A percentile compares a stretch with the other conserved stretches of the same genome.
These are phyloP conservation scores for Arachis stenosperma DNA, from an alignment of 306 rosid genomes.

Conservation along the genomic window DNA sequence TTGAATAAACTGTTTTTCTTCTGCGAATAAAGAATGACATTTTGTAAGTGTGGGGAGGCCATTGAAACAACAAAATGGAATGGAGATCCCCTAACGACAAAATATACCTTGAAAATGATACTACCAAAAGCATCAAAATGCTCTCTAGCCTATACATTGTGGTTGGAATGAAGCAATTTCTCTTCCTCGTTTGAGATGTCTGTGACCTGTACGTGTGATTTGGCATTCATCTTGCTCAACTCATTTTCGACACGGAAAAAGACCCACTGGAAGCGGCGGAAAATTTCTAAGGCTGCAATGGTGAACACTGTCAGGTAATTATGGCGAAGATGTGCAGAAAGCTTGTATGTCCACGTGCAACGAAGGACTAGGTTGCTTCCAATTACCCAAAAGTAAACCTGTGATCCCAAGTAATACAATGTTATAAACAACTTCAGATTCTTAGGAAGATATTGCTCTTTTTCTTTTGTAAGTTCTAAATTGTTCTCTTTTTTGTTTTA, in stretches of 20 bases:
- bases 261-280: slow-evolving; percentile 97
- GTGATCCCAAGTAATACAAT: slow-evolving; percentile 40
- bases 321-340: slow-evolving; percentile 98
- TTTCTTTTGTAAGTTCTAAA: slow-evolving; percentile 18
- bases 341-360: slow-evolving; percentile 99
- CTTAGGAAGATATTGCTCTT: slow-evolving; percentile 21
- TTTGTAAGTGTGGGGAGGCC: slow-evolving; percentile 35
- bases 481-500: slow-evolving; percentile 13
- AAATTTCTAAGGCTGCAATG: slow-evolving; percentile 86
- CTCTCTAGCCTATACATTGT: slow-evolving; percentile 59
- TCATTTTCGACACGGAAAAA: slow-evolving; percentile 97
- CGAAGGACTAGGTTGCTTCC: slow-evolving; percentile 91
- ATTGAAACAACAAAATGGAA: slow-evolving; percentile 28
- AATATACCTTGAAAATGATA: slow-evolving; percentile 32
- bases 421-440: slow-evolving; percentile 29
- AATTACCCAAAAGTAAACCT: slow-evolving; percentile 94
- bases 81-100: slow-evolving; percentile 42
- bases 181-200: slow-evolving; percentile 73
- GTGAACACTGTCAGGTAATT: slow-evolving; percentile 84
- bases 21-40: slow-evolving; percentile 41
- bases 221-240: slow-evolving; percentile 79
- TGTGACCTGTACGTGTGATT: slow-evolving; percentile 69
- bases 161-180: slow-evolving; percentile 63
- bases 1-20: slow-evolving; percentile 25
- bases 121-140: slow-evolving; percentile 36